Percentiles rank a stretch among this genome's conserved stretches.
Evolutionary conservation across 768 basidiomycete genomes (phyloP).

Genomic region (Dictyophora rubrovolvata): DNA sequence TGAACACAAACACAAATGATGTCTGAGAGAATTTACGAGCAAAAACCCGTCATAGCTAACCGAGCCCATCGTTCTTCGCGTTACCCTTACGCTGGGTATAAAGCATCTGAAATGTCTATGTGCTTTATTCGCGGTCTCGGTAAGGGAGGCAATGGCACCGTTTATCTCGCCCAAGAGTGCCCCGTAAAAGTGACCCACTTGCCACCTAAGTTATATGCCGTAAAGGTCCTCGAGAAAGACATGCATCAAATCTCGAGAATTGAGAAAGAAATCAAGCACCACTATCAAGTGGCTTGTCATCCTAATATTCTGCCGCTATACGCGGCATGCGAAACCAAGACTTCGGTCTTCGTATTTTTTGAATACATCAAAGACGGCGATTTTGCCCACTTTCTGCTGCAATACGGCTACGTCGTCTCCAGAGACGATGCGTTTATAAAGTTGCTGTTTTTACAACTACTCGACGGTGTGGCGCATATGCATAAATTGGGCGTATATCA

Average conservation of each 20-base stretch:
- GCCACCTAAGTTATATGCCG: conserved; percentile 59
- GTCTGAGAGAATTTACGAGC: background rate
- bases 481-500: conserved; percentile 90
- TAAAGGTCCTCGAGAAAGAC: conserved; percentile 66
- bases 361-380: background rate
- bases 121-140: conserved; percentile 71
- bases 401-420: background rate
- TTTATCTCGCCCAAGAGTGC: conserved; percentile 77
- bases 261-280: background rate
- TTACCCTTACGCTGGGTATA: background rate
- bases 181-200: conserved; percentile 24
- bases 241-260: background rate
- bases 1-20: background rate
- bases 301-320: background rate
- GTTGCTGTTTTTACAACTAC: conserved; percentile 83
- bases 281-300: background rate
- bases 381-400: background rate
- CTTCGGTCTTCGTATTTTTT: background rate
- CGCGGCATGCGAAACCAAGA: background rate
- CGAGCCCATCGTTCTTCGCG: background rate
- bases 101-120: background rate
- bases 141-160: conserved; percentile 89
- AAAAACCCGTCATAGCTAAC: background rate
- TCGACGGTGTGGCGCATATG: conserved; percentile 90
- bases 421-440: conserved; percentile 75